Evolutionary conservation across 2,329 filamentous ascomycete species (phyloP).

Genomic region (Fusarium sp.): DNA sequence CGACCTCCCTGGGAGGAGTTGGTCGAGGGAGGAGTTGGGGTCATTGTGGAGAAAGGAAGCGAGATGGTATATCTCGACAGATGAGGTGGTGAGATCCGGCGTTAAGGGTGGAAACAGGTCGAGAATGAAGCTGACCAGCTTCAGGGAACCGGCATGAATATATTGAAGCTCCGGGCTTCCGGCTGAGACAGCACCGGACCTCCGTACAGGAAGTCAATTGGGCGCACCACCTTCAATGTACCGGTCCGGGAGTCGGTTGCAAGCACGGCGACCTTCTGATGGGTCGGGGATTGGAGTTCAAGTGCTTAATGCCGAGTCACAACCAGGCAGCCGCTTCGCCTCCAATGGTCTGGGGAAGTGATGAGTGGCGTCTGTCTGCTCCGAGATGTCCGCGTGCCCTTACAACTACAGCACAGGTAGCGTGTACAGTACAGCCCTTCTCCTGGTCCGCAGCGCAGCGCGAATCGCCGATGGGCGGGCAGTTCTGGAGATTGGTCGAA

Average conservation of each 20-base stretch:
- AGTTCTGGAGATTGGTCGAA: background rate
- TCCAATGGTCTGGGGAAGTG: background rate
- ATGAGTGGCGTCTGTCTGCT: slow-evolving; percentile 27
- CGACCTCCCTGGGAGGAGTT: slow-evolving; percentile 77
- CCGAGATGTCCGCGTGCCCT: slow-evolving; percentile 32
- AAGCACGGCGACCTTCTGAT: slow-evolving; percentile 21
- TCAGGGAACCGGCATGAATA: slow-evolving; percentile 39
- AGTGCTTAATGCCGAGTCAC: slow-evolving; percentile 13
- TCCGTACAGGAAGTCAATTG: slow-evolving; percentile 4
- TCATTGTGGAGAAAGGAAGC: slow-evolving; percentile 60
- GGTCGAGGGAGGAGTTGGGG: slow-evolving; percentile 78
- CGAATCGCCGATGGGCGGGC: background rate
- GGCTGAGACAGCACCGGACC: background rate
- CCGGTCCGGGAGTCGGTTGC: slow-evolving; percentile 24
- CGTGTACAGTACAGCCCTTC: slow-evolving; percentile 11
- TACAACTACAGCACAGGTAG: slow-evolving; percentile 19
- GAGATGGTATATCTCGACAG: slow-evolving; percentile 35
- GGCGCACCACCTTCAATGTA: slow-evolving; percentile 4
- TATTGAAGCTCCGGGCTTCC: slow-evolving; percentile 33
- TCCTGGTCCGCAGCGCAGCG: slow-evolving; percentile 2
- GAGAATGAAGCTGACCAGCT: slow-evolving; percentile 30
- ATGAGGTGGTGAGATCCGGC: slow-evolving; percentile 32
- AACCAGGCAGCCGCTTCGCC: slow-evolving; percentile 14
- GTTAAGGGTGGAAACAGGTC: slow-evolving; percentile 16
- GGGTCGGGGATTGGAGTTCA: slow-evolving; percentile 28